Conservation (phyloP, 2,329 filamentous ascomycete genomes). For the Emergomyces orientalis region DNA sequence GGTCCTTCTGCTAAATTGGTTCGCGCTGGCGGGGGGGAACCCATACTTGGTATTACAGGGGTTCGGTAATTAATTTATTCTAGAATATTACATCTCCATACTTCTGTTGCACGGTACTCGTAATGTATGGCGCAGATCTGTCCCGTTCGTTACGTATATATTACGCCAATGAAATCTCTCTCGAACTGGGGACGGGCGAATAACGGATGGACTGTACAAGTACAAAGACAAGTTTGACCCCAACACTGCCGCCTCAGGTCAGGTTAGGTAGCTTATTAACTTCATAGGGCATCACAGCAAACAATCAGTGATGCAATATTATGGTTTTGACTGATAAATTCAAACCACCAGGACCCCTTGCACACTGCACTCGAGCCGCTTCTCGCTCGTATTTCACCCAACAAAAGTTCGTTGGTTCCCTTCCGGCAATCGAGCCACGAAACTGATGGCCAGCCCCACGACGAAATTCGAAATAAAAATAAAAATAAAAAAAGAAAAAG, state of each 20-base stretch:
- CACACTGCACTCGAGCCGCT: too few relatives aligned
- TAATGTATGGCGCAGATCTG: not conserved
- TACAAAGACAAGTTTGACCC: too few relatives aligned
- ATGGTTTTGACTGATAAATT: not conserved
- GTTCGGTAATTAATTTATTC: not conserved
- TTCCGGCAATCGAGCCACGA: not conserved
- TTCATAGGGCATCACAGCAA: too few relatives aligned
- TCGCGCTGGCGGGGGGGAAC: not conserved
- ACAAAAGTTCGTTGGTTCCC: not conserved
- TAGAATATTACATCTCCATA: slow-evolving; percentile 8
- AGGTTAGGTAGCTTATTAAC: too few relatives aligned
- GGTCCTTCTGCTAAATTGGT: too few relatives aligned
- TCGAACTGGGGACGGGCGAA: too few relatives aligned
- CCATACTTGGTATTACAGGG: slow-evolving; percentile 1
- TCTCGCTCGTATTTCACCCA: too few relatives aligned
- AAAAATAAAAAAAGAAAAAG: not conserved
- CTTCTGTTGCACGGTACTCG: too few relatives aligned
- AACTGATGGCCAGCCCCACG: not conserved
- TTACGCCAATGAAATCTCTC: too few relatives aligned
- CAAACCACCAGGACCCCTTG: too few relatives aligned
- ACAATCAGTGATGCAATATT: not conserved
- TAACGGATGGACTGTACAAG: too few relatives aligned
- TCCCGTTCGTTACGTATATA: not conserved
- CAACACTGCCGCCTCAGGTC: too few relatives aligned
- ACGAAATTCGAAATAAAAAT: not conserved